These are phyloP conservation scores for Oryza nivara DNA, from an alignment of 176 grass and related monocot genomes.

Conservation along the genomic window DNA sequence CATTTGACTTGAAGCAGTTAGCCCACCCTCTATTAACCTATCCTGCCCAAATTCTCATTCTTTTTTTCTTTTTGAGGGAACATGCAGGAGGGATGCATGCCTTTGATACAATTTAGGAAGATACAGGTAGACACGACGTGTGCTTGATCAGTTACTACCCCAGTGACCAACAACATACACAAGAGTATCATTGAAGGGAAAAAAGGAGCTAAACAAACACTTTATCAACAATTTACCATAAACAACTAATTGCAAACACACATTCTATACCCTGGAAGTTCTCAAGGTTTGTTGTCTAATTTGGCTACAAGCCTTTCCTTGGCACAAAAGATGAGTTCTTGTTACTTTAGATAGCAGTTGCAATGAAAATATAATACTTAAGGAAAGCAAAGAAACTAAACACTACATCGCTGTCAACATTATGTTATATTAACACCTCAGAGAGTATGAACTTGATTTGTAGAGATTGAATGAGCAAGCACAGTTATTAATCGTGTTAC, in stretches of 20 bases:
- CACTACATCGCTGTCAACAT: no score
- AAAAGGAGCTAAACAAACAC: neutral
- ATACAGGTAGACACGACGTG: neutral
- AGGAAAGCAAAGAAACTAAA: neutral
- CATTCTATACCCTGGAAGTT: neutral
- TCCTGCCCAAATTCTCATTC: neutral
- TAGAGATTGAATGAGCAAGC: neutral
- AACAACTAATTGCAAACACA: neutral
- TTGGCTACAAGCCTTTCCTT: neutral
- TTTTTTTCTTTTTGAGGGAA: neutral
- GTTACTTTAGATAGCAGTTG: neutral
- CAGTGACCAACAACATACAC: neutral
- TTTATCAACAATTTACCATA: neutral
- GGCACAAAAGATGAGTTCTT: neutral
- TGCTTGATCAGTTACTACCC: neutral
- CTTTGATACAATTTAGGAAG: neutral
- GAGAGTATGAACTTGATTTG: neutral
- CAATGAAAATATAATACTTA: neutral
- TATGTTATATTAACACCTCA: neutral
- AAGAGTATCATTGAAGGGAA: neutral
- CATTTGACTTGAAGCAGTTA: neutral
- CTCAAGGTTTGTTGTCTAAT: neutral
- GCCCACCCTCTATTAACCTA: neutral
- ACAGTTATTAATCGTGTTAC: slow-evolving; percentile 70
- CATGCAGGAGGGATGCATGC: neutral